Percentiles rank a stretch among this genome's conserved stretches.
Evolutionary conservation across 177 flowering plant genomes (phyloP).

Genomic region (Tripterygium wilfordii): DNA sequence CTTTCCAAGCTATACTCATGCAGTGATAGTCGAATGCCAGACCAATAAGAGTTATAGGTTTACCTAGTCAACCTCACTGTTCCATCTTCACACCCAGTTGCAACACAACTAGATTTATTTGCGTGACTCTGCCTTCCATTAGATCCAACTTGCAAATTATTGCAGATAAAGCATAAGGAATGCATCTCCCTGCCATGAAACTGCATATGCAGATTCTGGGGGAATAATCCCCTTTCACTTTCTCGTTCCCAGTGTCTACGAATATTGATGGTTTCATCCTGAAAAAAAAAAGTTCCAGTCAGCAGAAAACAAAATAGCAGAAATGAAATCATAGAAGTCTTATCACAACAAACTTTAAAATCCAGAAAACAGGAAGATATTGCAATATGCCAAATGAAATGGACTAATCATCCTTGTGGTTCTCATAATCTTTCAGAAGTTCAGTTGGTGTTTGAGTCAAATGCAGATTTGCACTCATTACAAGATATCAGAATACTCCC

Average conservation of each 20-base stretch:
- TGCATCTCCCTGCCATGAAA: slow-evolving; percentile 98
- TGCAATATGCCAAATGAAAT: too few relatives aligned
- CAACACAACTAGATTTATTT: slow-evolving; percentile 56
- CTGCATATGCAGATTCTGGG: slow-evolving; percentile 69
- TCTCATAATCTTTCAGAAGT: too few relatives aligned
- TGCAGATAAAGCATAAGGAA: slow-evolving; percentile 60
- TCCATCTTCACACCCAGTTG: slow-evolving; percentile 99
- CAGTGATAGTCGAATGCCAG: too few relatives aligned
- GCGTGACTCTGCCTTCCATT: slow-evolving; percentile 8
- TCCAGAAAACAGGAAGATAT: too few relatives aligned
- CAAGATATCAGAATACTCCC: too few relatives aligned
- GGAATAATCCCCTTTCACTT: slow-evolving; percentile 36
- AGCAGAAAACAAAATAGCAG: background rate
- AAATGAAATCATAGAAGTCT: background rate
- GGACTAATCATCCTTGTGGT: too few relatives aligned
- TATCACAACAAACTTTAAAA: too few relatives aligned
- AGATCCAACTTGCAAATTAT: slow-evolving; percentile 16
- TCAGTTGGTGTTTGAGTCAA: too few relatives aligned
- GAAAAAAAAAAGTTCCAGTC: slow-evolving; percentile 11
- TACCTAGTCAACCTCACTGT: slow-evolving; percentile 93
- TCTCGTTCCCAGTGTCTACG: slow-evolving; percentile 52
- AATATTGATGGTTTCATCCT: slow-evolving; percentile 74
- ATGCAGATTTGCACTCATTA: too few relatives aligned
- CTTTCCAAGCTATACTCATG: too few relatives aligned
- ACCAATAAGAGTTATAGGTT: background rate